These are phyloP conservation scores for Arachnomyces sp. DNA, from an alignment of 2,329 filamentous ascomycete genomes.

Conservation along the genomic window DNA sequence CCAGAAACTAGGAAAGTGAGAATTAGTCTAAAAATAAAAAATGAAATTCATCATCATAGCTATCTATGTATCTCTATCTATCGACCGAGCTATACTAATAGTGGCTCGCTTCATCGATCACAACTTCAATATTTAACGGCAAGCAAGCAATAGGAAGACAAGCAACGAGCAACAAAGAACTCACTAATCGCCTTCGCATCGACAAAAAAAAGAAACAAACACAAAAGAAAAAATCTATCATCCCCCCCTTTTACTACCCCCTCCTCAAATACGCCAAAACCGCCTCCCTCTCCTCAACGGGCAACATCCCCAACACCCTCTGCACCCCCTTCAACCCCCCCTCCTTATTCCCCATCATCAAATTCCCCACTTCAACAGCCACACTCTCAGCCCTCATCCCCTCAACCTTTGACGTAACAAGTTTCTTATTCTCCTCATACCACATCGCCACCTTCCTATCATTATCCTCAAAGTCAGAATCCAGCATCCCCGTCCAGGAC, in stretches of 20 bases:
- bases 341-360: conserved; percentile 58
- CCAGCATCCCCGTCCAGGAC: conserved; percentile 67
- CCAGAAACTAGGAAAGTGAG: too few relatives aligned
- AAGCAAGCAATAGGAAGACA: too few relatives aligned
- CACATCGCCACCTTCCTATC: conserved; percentile 81
- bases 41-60: too few relatives aligned
- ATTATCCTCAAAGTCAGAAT: conserved; percentile 62
- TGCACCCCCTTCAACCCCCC: conserved; percentile 76
- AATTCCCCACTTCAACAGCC: conserved; percentile 59
- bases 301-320: conserved; percentile 76
- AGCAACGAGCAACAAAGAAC: too few relatives aligned
- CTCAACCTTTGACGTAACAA: conserved; percentile 76
- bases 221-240: conserved; percentile 6
- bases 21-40: too few relatives aligned
- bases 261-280: conserved; percentile 54
- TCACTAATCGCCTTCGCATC: not conserved
- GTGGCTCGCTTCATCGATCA: too few relatives aligned
- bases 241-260: conserved; percentile 19
- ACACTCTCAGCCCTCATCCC: conserved; percentile 67
- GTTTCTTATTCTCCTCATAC: conserved; percentile 92
- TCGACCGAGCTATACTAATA: too few relatives aligned
- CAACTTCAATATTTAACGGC: too few relatives aligned
- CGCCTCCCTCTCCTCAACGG: conserved; percentile 78
- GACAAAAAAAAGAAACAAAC: not conserved
- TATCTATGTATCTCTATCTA: too few relatives aligned